Base-by-base conservation (phyloP, 805 yeast species). In the Ogataea naganishii region DNA sequence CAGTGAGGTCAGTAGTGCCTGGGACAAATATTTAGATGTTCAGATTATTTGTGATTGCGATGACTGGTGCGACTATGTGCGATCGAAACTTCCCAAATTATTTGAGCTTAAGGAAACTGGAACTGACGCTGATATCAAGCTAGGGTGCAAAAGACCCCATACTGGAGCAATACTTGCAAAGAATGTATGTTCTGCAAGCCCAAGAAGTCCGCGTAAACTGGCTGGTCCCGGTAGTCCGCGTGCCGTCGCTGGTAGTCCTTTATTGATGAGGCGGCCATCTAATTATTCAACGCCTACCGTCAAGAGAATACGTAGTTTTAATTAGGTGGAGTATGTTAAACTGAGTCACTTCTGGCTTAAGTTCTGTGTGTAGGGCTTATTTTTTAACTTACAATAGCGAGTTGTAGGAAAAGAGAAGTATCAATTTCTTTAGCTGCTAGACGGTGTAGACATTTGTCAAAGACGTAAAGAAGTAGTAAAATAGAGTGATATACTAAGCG, bases 31-130 rank as follows among this genome's bases (percentile, higher is more conserved):
- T 7, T 72, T 88, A 30, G 96, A 89, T 55, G 82, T 76, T 54
- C 94, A 86, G 46, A 67, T 89, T 4, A 55, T 72, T 30, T 58
- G 75, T 30, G 95, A 85, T 47, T 83, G 96, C 49, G 97, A 89
- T 54, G 64, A 64, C 15, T 89, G 94, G 75, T 80, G 86, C 16
- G 53, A 59, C 11, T 62, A 65, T 25, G 52, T 83, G 21, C 66
- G 69, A 39, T 32, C 37, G 5, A 66, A 72, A 24, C 54, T 75
- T 6, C 86, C 92, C 3, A 70, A 66, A 35, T 61, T 79, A 41
- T 81, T 80, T 66, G 47, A 63, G 69, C 3, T 83, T 76, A 50
- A 65, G 15, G 14, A 36, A 33, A 24, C 40, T 41, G 13, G 36
- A 29, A 15, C 35, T 29, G 12, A 26, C 23, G 23, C 26, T 22